These are phyloP conservation scores for Cryptococcus amylolentus DNA, from an alignment of 1,284 basidiomycete species.

Conservation along the genomic window DNA sequence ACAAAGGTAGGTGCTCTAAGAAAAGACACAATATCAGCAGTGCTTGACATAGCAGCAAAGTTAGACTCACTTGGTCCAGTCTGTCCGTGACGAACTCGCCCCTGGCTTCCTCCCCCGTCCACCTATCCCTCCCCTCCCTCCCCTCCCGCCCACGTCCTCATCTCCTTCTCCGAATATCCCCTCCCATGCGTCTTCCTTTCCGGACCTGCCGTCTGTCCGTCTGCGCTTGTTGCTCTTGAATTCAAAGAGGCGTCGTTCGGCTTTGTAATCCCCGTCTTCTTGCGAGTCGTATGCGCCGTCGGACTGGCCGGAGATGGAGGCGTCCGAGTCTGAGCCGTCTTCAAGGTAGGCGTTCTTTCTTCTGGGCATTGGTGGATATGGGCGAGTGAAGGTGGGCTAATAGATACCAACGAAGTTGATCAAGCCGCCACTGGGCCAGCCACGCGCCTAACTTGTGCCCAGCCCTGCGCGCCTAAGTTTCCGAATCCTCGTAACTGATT, in stretches of 20 bases:
- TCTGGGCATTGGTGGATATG: slow-evolving; percentile 62
- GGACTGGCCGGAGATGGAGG: slow-evolving; percentile 54
- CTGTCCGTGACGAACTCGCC: slow-evolving; percentile 52
- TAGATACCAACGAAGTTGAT: neutral
- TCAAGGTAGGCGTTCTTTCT: slow-evolving; percentile 75
- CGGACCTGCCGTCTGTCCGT: slow-evolving; percentile 59
- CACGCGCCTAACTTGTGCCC: slow-evolving; percentile 1
- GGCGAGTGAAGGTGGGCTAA: neutral
- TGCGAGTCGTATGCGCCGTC: slow-evolving; percentile 53
- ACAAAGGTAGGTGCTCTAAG: slow-evolving; percentile 64
- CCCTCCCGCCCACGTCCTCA: slow-evolving; percentile 43
- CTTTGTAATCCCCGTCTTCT: slow-evolving; percentile 64
- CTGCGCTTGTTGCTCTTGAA: slow-evolving; percentile 64
- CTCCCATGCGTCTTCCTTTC: slow-evolving; percentile 73
- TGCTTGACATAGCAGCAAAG: neutral
- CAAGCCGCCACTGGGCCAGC: neutral
- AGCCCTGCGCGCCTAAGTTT: neutral
- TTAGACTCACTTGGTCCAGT: slow-evolving; percentile 57
- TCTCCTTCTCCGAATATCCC: slow-evolving; percentile 78
- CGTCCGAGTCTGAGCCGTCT: slow-evolving; percentile 64
- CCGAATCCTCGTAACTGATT: neutral
- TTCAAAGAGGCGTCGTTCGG: slow-evolving; percentile 73
- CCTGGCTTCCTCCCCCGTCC: neutral
- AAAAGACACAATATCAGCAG: neutral
- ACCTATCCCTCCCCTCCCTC: neutral